Evolutionary conservation across 2,329 filamentous ascomycete genomes (phyloP).

Genomic region (Talaromyces sp.): DNA sequence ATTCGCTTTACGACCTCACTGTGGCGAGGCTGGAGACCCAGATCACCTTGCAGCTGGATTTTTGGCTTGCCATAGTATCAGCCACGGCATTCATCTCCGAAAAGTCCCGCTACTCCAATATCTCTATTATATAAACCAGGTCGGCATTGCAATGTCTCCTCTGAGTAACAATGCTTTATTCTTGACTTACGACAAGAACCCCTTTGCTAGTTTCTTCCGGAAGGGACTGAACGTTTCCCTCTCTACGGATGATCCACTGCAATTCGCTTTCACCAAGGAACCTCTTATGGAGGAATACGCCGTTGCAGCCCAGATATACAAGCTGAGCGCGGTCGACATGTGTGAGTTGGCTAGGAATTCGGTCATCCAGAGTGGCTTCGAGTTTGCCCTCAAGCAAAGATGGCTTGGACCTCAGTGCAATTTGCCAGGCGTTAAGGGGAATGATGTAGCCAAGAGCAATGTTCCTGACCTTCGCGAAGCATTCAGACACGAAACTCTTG

Average conservation of each 20-base stretch:
- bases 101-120: slow-evolving; percentile 96
- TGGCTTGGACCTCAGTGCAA: slow-evolving; percentile 82
- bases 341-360: slow-evolving; percentile 96
- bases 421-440: slow-evolving; percentile 74
- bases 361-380: slow-evolving; percentile 91
- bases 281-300: slow-evolving; percentile 97
- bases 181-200: slow-evolving; percentile 92
- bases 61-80: slow-evolving; percentile 93
- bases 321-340: slow-evolving; percentile 95
- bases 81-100: slow-evolving; percentile 83
- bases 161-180: slow-evolving; percentile 97
- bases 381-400: slow-evolving; percentile 79
- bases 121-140: slow-evolving; percentile 95
- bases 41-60: slow-evolving; percentile 91
- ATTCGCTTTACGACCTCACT: slow-evolving; percentile 87
- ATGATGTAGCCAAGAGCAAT: slow-evolving; percentile 93
- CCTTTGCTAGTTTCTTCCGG: slow-evolving; percentile 92
- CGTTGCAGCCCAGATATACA: slow-evolving; percentile 97
- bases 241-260: slow-evolving; percentile 92
- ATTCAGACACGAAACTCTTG: slow-evolving; percentile 80
- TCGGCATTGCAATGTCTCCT: slow-evolving; percentile 98
- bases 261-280: slow-evolving; percentile 98
- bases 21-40: slow-evolving; percentile 92
- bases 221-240: slow-evolving; percentile 92
- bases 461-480: slow-evolving; percentile 89